Evolutionary conservation across 495 filamentous ascomycete species (phyloP), one percentile per base, ranked within the genome.

Genomic region (Neurospora tetrasperma): DNA sequence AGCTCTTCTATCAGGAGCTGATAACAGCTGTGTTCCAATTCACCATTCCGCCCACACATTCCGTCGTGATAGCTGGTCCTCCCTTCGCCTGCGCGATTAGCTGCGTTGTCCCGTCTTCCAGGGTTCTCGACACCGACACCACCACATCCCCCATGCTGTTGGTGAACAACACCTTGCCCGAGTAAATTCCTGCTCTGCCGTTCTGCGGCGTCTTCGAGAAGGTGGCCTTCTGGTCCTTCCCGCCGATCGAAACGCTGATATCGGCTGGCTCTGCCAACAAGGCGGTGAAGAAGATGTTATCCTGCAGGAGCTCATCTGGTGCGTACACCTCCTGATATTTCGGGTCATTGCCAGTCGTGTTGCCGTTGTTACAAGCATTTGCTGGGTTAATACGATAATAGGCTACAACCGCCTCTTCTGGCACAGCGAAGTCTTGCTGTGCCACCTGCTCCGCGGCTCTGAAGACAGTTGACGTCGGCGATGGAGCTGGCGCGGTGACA

Each of bases 281-380:
- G n/a, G 78, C 75, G 5, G 73, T 43, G 40, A 71, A 77, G 44
- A 76, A 79, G n/a, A 79, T 73, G 31, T 62, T 74, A 40, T 79
- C 76, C 43, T 75, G 72, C 0, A 75, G 69, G n/a, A 78, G 27
- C 38, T 71, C 6, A 16, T 76, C 73, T 11, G 71, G 20, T 10
- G 73, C 11, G 38, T 72, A 75, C 0, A 31, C 20, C 74, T 78
- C 69, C 11, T 73, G 72, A 54, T 71, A 73, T 1, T 35, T 72
- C 12, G 23, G 20, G 31, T 74, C 73, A n/a, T 77, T 76, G 0
- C 74, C 78, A 4, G 70, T 71, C 9, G 76, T 78, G 2, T 75
- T 75, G 20, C 76, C 78, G 27, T 39, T 62, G 12, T 48, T 20
- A 23, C 78, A 79, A 3, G 76, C 75, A 18, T 62, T 72, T 18